Base-by-base conservation (phyloP, 805 yeast species). In the Candida hungchunana region DNA sequence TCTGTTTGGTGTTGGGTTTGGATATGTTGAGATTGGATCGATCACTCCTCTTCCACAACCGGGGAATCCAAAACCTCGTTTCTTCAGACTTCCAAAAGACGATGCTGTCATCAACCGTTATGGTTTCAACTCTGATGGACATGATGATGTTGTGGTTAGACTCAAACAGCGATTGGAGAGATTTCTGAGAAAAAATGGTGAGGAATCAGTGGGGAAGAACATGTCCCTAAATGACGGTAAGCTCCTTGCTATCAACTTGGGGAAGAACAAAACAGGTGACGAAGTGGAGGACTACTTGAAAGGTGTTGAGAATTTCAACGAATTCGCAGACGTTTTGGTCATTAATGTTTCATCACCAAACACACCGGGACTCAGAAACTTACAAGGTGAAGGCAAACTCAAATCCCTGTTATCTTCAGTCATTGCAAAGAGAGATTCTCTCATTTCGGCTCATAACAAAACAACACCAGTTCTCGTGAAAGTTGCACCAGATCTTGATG, bases 341-440 rank as follows among this genome's bases (percentile, higher is more conserved):
- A 75, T 90, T 46, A 90, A 90, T 53, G 96, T 90, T 11, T 87
- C 96, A 1, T 83, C 95, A 32, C 97, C 97, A 35, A 90, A 90
- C 56, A 90, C 97, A 1, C 97, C 97, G 5, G 97, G 97, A 2
- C 71, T 90, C 48, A 75, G 97, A 53, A 85, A 79, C 49, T 71
- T 90, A 48, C 97, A 90, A 64, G 75, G 66, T 38, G 95, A 85
- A 48, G 69, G 68, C 37, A 84, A 82, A 56, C 71, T 90, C 41
- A 75, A 86, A 7, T 69, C 69, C 23, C 65, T 90, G 50, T 69
- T 90, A 48, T 63, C 73, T 8, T 64, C 77, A 10, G 88, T 90
- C 22, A 78, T 88, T 10, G 58, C 62, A 1, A 88, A 83, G 56
- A 75, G 97, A 56, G 70, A 84, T 50, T 71, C 69, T 36, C 48